Percentiles rank a stretch among this genome's conserved stretches.
These are phyloP conservation scores for Fraxinus greggii DNA, from an alignment of 305 asterid genomes.

Conservation along the genomic window DNA sequence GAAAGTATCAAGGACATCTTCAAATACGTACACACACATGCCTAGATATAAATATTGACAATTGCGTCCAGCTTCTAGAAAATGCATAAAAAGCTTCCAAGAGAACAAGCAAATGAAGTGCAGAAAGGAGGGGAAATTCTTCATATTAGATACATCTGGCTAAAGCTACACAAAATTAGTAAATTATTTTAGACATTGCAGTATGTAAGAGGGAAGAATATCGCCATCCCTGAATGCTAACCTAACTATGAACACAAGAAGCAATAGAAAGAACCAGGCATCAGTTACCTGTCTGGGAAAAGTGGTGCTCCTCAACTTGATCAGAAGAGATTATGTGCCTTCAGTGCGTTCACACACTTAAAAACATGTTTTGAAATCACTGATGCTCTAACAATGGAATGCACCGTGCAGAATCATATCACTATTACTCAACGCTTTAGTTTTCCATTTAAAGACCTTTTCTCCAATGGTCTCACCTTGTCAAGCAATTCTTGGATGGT, in stretches of 20 bases:
- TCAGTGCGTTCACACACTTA: neutral
- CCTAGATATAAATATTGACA: neutral
- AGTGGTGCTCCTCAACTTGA: neutral
- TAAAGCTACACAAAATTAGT: neutral
- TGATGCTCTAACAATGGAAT: neutral
- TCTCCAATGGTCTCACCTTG: slow-evolving; percentile 49
- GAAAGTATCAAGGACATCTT: neutral
- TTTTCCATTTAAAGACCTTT: slow-evolving; percentile 26
- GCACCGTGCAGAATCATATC: neutral
- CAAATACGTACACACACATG: neutral
- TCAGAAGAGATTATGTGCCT: neutral
- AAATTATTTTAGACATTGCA: neutral
- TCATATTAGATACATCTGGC: neutral
- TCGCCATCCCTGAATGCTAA: neutral
- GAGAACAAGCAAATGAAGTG: neutral
- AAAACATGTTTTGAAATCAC: neutral
- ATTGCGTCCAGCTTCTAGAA: neutral
- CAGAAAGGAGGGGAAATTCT: neutral
- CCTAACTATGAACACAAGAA: neutral
- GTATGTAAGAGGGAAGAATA: neutral
- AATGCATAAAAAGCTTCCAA: neutral
- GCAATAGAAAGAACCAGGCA: neutral
- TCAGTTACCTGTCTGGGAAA: neutral
- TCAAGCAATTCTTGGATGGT: slow-evolving; percentile 61
- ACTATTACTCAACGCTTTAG: slow-evolving; percentile 12